These are phyloP conservation scores for Pseudogymnoascus sp. DNA, from an alignment of 2,329 filamentous ascomycete genomes.

Conservation along the genomic window DNA sequence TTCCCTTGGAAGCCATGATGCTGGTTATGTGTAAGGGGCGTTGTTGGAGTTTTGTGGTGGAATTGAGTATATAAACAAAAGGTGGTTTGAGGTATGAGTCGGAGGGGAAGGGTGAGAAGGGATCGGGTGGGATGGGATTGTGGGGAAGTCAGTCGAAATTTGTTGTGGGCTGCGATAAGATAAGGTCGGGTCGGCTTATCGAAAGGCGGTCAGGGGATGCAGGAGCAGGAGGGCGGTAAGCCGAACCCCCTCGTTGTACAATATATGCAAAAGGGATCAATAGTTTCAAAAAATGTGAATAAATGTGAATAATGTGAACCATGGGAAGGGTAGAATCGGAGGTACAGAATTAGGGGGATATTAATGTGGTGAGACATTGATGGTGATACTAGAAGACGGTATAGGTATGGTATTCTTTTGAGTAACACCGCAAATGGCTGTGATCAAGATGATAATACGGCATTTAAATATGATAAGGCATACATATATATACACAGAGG, in stretches of 20 bases:
- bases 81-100: slow-evolving; percentile 5
- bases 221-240: slow-evolving; percentile 2
- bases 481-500: background rate
- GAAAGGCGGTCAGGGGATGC: slow-evolving; percentile 4
- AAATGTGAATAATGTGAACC: slow-evolving; percentile 1
- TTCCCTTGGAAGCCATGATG: slow-evolving; percentile 8
- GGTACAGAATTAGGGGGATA: background rate
- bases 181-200: slow-evolving; percentile 7
- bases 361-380: background rate
- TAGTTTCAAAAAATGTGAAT: slow-evolving; percentile 2
- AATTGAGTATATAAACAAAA: slow-evolving; percentile 6
- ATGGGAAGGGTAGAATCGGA: slow-evolving; percentile 1
- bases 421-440: background rate
- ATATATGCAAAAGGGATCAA: slow-evolving; percentile 5
- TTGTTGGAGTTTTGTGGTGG: slow-evolving; percentile 2
- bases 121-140: slow-evolving; percentile 1
- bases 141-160: slow-evolving; percentile 5
- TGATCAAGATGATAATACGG: background rate
- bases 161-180: slow-evolving; percentile 7
- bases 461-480: background rate
- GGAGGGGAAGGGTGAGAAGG: slow-evolving; percentile 2
- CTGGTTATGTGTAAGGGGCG: background rate
- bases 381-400: background rate
- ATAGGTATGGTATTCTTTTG: too few species aligned
- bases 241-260: background rate